Base-by-base conservation (phyloP, 345 rosid genomes). In the Raphanus raphanistrum region DNA sequence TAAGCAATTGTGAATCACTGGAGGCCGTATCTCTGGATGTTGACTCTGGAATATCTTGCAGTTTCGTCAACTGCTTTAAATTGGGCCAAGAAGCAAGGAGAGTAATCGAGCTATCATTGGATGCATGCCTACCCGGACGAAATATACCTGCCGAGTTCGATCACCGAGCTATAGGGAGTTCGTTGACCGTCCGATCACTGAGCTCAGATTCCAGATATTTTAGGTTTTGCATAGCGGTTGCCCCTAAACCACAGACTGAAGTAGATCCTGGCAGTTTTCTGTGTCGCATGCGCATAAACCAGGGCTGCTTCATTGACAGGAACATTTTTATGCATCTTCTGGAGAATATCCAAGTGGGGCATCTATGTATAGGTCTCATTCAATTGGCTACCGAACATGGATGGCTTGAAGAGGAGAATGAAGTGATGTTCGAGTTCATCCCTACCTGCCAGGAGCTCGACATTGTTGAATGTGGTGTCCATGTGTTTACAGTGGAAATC, bases 31-130 rank as follows among this genome's bases (percentile, higher is more conserved):
- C 41, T 32, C 52, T 16, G 6, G 0, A 25, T 75, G 6, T 76
- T 27, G 31, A 61, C n/a, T 6, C 21, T 62, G 15, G 0, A 33
- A 10, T 25, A 8, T 0, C 0, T 3, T 9, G 29, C 25, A 0
- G 0, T 27, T 70, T 70, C 43, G 0, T 11, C 17, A 36, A 63
- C 66, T 70, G 80, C 35, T 54, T 36, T 10, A 63, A 52, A 0
- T 27, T 76, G 58, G 33, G 65, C 0, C 10, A 0, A 70, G 45
- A 70, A 70, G 80, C 80, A 36, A 28, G 26, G 12, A 76, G 65
- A 69, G 26, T 50, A 1, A 50, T 69, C 1, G 13, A 11, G 3
- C 62, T 50, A 9, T 12, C 69, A 21, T 26, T 3, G 6, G 0
- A 0, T 0, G 62, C 55, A 68, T 61, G 5, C 25, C 7, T 70